phyloP scores from a whole-genome alignment of 2,329 filamentous ascomycete species.

The Magnaporthiopsis poae region DNA sequence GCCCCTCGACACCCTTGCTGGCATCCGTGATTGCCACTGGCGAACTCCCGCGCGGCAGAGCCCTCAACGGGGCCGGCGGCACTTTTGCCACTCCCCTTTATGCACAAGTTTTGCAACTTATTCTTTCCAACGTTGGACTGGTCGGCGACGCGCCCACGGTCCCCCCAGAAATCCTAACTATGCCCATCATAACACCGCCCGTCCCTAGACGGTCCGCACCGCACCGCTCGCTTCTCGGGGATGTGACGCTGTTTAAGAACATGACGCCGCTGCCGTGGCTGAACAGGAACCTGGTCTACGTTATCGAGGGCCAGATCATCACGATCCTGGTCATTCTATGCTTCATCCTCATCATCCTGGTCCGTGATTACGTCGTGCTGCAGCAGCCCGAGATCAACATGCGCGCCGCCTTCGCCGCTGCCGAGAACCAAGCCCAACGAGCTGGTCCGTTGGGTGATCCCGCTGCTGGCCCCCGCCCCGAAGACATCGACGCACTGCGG shows the following conservation, averaged over 20 bases:
- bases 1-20: slow-evolving; percentile 26
- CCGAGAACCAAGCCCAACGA: slow-evolving; percentile 11
- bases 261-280: slow-evolving; percentile 60
- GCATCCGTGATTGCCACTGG: slow-evolving; percentile 12
- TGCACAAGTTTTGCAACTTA: slow-evolving; percentile 21
- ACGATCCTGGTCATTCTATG: slow-evolving; percentile 83
- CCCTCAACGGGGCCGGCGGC: neutral
- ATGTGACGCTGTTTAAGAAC: slow-evolving; percentile 46
- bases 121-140: slow-evolving; percentile 18
- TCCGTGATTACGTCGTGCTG: slow-evolving; percentile 95
- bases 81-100: slow-evolving; percentile 24
- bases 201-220: neutral
- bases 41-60: neutral
- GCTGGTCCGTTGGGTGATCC: neutral
- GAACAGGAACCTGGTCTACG: slow-evolving; percentile 71
- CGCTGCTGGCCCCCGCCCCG: slow-evolving; percentile 3
- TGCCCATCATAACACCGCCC: slow-evolving; percentile 4
- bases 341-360: slow-evolving; percentile 94
- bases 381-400: slow-evolving; percentile 90
- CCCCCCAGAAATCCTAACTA: neutral
- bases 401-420: slow-evolving; percentile 50
- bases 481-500: slow-evolving; percentile 2
- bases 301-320: slow-evolving; percentile 87
- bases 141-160: slow-evolving; percentile 13
- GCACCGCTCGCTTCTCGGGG: slow-evolving; percentile 38